Base-by-base conservation (phyloP, 2,329 filamentous ascomycete genomes). In the Immersiporthe knoxdaviesiana region DNA sequence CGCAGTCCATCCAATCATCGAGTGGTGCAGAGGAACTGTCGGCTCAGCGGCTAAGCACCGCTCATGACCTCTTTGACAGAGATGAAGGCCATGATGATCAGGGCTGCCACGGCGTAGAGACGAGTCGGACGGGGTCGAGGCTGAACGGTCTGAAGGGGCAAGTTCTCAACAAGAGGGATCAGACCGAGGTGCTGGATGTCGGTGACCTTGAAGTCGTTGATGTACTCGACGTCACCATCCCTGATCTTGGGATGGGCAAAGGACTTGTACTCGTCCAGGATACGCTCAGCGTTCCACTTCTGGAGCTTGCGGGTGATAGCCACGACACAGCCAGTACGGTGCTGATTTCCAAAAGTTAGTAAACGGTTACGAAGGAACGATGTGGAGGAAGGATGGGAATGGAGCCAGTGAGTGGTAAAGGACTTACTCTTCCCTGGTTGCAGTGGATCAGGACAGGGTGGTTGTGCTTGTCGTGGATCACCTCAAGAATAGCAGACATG, bases 311-410 rank as follows among this genome's bases (percentile, higher is more conserved):
- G 90, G 72, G 97, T 85, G 68, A 92, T 90, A 24, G 89, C 94
- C 63, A 94, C 87, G n/a, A 96, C 91, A 76, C 94, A 97, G 30
- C 94, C 94, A 24, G 94, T 97, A 69, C 94, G 91, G 77, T 97
- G 94, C 86, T 92, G 71, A 37, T n/a, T n/a, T n/a, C 63, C 3
- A 11, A 2, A 50, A 18, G 63, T 75, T 39, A 73, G 70, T 47
- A 10, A 27, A 41, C 39, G 16, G 54, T 44, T 3, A 47, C 37
- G 27, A 30, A 39, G 24, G 30, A 14, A 68, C 58, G 68, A 16
- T 60, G 65, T 56, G 56, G 32, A 63, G 3, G 37, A 24, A 27
- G 41, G 41, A 59, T n/a, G n/a, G n/a, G n/a, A n/a, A n/a, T n/a
- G n/a, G n/a, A n/a, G n/a, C n/a, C n/a, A n/a, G n/a, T n/a, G n/a